Conservation (phyloP, 495 filamentous ascomycete genomes). For the Bryoglossum gracile region DNA sequence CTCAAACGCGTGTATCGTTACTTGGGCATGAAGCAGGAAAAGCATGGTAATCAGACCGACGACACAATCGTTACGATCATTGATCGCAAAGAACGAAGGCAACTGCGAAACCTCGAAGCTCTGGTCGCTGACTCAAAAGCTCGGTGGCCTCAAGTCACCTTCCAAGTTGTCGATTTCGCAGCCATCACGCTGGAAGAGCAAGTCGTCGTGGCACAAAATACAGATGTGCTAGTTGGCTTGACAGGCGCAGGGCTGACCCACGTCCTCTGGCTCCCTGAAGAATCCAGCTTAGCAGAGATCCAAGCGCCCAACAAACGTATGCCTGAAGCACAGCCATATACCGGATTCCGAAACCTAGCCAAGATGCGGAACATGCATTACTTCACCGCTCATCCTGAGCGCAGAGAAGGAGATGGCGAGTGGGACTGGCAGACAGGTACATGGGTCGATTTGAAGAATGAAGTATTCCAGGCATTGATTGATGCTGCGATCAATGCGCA, state of each 20-base stretch:
- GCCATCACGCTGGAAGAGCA: slow-evolving; percentile 27
- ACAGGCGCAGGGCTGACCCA: slow-evolving; percentile 35
- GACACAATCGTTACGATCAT: slow-evolving; percentile 26
- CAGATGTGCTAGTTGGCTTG: slow-evolving; percentile 32
- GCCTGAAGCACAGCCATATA: neutral
- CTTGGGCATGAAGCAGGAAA: slow-evolving; percentile 11
- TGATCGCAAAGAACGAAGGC: slow-evolving; percentile 23
- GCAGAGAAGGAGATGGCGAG: too few species aligned
- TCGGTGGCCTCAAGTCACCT: slow-evolving; percentile 19
- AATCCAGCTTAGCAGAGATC: slow-evolving; percentile 27
- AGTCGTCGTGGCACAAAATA: slow-evolving; percentile 23
- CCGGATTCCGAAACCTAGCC: neutral
- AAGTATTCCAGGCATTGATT: too few species aligned
- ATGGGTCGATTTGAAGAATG: too few species aligned
- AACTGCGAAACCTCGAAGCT: slow-evolving; percentile 21
- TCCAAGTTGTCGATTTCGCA: slow-evolving; percentile 32
- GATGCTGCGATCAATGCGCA: too few species aligned
- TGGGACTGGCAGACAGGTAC: too few species aligned
- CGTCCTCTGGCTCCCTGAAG: slow-evolving; percentile 24
- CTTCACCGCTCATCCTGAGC: too few species aligned
- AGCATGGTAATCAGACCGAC: neutral
- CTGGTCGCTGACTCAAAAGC: slow-evolving; percentile 21
- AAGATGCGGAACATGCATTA: too few species aligned
- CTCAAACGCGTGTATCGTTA: slow-evolving; percentile 20
- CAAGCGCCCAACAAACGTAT: neutral